Evolutionary conservation across 1,284 basidiomycete species (phyloP).

Genomic region (Malassezia psittaci): DNA sequence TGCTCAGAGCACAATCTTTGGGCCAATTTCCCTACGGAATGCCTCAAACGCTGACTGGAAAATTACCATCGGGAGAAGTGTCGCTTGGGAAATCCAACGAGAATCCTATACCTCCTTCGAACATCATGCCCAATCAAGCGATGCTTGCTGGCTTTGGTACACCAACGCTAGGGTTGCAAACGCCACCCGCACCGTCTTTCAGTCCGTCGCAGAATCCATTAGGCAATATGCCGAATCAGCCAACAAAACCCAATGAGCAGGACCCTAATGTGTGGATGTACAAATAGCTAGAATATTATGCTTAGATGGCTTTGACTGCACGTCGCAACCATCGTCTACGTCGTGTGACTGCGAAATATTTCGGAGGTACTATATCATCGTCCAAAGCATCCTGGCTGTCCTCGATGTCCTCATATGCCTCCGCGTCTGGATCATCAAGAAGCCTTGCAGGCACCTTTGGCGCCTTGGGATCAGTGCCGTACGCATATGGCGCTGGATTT

Average conservation of each 20-base stretch:
- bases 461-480: conserved; percentile 19
- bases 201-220: not conserved
- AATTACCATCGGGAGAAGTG: conserved; percentile 31
- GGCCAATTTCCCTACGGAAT: not conserved
- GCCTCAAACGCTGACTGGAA: not conserved
- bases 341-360: conserved; percentile 10
- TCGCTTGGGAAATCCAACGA: conserved; percentile 27
- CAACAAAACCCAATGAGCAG: not conserved
- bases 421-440: not conserved
- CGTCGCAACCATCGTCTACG: conserved; percentile 18
- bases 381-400: conserved; percentile 5
- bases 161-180: conserved; percentile 1
- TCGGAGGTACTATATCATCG: not conserved
- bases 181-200: not conserved
- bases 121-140: not conserved
- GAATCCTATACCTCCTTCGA: conserved; percentile 10
- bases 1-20: not conserved
- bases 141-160: not conserved
- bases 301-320: conserved; percentile 7
- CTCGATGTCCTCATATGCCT: conserved; percentile 1
- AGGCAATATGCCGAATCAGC: not conserved
- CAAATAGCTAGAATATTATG: not conserved
- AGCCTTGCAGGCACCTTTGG: not conserved
- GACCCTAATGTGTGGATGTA: not conserved
- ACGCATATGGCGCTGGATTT: conserved; percentile 37